Evolutionary conservation across 2,329 filamentous ascomycete species (phyloP), one percentile per base, ranked within the genome.

Genomic region (Monilinia fructicola): DNA sequence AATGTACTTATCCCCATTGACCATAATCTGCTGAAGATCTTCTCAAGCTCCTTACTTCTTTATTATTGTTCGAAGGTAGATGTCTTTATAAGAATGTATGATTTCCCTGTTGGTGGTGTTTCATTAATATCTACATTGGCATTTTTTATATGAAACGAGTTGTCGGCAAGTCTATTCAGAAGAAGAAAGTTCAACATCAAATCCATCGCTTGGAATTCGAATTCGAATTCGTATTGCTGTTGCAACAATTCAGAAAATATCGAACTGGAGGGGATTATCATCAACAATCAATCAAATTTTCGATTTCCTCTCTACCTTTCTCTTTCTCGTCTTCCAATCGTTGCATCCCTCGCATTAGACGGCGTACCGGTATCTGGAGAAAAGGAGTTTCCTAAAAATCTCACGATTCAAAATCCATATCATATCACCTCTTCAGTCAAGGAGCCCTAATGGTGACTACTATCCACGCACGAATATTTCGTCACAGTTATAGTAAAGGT

Each of bases 61-160:
- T 12, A 46, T 64, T 12, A 12, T 23, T 18, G 28, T 64, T 31
- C 12, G 12, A 21, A 21, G 14, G 4, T 48, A 26, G 21, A 21
- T 31, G 16, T 59, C 46, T 46, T 38, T 65, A 65, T 59, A 65
- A 65, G 62, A 58, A 65, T 65, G 53, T 31, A 50, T 65, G 62
- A 26, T 38, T 48, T 40, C 54, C 60, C 60, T 31, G n/a, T n/a
- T 18, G 53, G 3, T 18, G 53, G 3, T 46, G 40, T 23, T 58
- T 48, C 62, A 46, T 54, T 44, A n/a, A 23, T 38, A 48, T 38
- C 40, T 40, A 38, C 14, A 23, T 50, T 61, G 44, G n/a, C 31
- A 61, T 26, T 31, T 40, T 14, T 50, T 50, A 50, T 14, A 38
- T 50, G 28, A 60, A 60, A 60, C 44, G 58, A 38, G 58, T 38